Evolutionary conservation across 129 eudicot genomes (phyloP).

Genomic region (Flaveria ramosissima): DNA sequence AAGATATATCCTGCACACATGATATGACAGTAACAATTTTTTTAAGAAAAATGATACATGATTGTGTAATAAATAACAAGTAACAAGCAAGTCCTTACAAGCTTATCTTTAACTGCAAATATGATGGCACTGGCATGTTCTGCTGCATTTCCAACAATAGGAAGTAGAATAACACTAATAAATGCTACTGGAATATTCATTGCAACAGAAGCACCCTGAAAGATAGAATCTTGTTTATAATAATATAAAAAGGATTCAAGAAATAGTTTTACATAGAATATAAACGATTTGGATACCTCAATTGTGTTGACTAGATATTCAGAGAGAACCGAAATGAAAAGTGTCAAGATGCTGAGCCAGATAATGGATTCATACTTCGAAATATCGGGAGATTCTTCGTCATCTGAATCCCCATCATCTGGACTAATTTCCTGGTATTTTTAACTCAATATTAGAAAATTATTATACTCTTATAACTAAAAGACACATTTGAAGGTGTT

Average conservation of each 20-base stretch:
- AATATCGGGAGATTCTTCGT: slow-evolving; percentile 63
- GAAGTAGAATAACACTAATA: slow-evolving; percentile 82
- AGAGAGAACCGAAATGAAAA: slow-evolving; percentile 61
- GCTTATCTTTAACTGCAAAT: slow-evolving; percentile 85
- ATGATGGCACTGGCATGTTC: slow-evolving; percentile 93
- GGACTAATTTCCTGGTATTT: slow-evolving; percentile 51
- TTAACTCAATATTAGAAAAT: not conserved
- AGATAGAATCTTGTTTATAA: slow-evolving; percentile 16
- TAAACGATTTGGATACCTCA: slow-evolving; percentile 47
- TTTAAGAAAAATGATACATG: not conserved
- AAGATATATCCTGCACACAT: slow-evolving; percentile 68
- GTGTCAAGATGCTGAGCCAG: slow-evolving; percentile 69
- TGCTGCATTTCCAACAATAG: slow-evolving; percentile 94
- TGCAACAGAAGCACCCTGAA: slow-evolving; percentile 78
- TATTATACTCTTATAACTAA: not conserved
- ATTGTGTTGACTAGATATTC: slow-evolving; percentile 82
- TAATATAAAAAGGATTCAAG: not conserved
- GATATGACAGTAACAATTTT: not conserved
- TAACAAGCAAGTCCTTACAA: slow-evolving; percentile 47
- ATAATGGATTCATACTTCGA: slow-evolving; percentile 60
- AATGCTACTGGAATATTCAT: slow-evolving; percentile 71
- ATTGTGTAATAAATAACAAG: slow-evolving; percentile 8
- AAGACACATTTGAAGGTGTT: not conserved
- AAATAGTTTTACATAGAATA: not conserved
- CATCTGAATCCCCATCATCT: slow-evolving; percentile 44